Base-by-base conservation (phyloP, 176 grass and related monocot genomes). In the Musa schizocarpa region DNA sequence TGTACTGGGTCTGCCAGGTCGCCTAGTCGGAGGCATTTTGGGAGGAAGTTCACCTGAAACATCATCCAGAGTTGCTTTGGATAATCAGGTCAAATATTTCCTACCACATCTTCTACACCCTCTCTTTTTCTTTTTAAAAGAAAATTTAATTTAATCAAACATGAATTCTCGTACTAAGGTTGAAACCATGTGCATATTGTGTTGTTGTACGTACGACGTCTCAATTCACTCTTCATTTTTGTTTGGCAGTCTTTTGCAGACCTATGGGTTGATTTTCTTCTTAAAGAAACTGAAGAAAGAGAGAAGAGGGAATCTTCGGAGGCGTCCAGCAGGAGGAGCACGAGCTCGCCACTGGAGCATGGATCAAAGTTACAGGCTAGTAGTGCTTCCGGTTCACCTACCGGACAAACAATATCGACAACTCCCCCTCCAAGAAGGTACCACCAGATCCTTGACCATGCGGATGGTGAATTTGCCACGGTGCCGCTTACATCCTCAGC, bases 221-320 rank as follows among this genome's bases (percentile, higher is more conserved):
- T 43, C 34, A 43, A 43, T 43, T 43, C 34, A 6, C 34, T 43
- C 29, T 29, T 43, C 34, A 43, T 43, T 43, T 43, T 43, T 43
- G 34, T 43, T 43, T 43, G 85, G 61, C 85, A 99, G 84, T 99
- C 96, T 49, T 99, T 99, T 77, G 78, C 91, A 1, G 88, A 99
- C 69, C 78, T 99, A 17, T 95, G 91, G 91, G 91, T 99, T 62
- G 96, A 99, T 79, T 95, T 95, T 73, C 77, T 99, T 74, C 88
- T 99, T 81, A 95, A 99, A 86, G 96, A 99, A 74, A 91, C 88
- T 0, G 96, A 99, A 77, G 96, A 99, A 89, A 95, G 96, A 83
- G 96, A 86, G 81, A 92, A 88, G 76, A 85, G 85, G 54, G 91
- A 85, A 86, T 83, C 87, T 50, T 82, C 84, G 1, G 90, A 87